phyloP scores from a whole-genome alignment of 2,329 filamentous ascomycete genomes.

The Xylaria sp. region DNA sequence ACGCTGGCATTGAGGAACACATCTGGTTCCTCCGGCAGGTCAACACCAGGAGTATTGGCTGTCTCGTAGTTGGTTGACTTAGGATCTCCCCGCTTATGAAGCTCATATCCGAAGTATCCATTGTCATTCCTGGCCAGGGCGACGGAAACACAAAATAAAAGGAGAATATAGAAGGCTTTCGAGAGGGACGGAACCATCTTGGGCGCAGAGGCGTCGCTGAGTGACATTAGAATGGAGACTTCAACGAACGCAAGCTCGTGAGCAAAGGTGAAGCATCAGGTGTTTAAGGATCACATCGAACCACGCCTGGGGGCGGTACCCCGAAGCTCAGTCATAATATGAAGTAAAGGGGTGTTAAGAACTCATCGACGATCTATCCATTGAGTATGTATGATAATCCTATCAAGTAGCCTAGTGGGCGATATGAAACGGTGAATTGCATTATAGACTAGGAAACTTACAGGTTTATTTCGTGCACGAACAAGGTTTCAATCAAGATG shows the following conservation, averaged over 20 bases:
- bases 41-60: conserved; percentile 53
- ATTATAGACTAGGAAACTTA: conserved; percentile 3
- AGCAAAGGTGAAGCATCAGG: background rate
- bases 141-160: conserved; percentile 36
- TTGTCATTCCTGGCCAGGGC: conserved; percentile 37
- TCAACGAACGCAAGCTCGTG: background rate
- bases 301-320: background rate
- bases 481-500: background rate
- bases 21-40: conserved; percentile 56
- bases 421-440: conserved; percentile 8
- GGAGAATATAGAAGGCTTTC: conserved; percentile 37
- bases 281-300: background rate
- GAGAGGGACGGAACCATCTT: conserved; percentile 35
- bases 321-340: background rate
- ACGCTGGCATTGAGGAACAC: conserved; percentile 66
- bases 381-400: too few species aligned
- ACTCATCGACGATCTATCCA: background rate
- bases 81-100: conserved; percentile 56
- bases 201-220: conserved; percentile 3
- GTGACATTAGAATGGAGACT: conserved; percentile 12
- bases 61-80: conserved; percentile 60
- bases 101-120: conserved; percentile 62
- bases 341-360: background rate
- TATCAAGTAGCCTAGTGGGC: background rate
- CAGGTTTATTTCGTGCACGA: background rate